Evolutionary conservation across 1,139 yeast species (phyloP).

Genomic region (Saccharomyces hybrid): DNA sequence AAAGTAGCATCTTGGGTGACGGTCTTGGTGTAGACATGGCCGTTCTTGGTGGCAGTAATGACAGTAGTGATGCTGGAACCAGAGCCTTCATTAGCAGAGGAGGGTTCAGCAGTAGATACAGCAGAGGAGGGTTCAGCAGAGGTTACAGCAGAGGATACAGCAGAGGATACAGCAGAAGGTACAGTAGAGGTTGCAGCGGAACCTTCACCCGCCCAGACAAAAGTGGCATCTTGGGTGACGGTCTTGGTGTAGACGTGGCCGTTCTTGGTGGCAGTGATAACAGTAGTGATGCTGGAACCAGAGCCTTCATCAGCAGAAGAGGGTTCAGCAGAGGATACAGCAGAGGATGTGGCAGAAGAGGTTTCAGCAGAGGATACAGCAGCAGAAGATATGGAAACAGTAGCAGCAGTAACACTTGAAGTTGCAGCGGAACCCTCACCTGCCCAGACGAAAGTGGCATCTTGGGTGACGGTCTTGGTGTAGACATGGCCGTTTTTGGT

Average conservation of each 20-base stretch:
- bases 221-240: constrained; percentile 7
- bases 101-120: background rate
- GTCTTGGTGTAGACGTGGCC: constrained; percentile 9
- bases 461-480: constrained; percentile 8
- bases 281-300: constrained; percentile 10
- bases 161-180: constrained; percentile 3
- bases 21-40: constrained; percentile 8
- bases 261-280: constrained; percentile 14
- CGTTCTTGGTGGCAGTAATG: constrained; percentile 7
- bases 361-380: background rate
- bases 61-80: constrained; percentile 4
- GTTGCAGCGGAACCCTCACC: constrained; percentile 1
- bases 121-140: no score
- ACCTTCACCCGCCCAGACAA: constrained; percentile 7
- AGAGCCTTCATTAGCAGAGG: constrained; percentile 5
- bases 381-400: constrained; percentile 1
- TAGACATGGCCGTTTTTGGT: constrained; percentile 7
- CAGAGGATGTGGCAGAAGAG: constrained; percentile 12
- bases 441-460: constrained; percentile 4
- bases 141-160: background rate
- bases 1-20: constrained; percentile 7
- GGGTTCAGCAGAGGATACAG: constrained; percentile 21
- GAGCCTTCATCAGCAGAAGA: constrained; percentile 14
- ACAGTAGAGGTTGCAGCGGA: background rate
- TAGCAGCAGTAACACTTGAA: constrained; percentile 1